Conservation (phyloP, 1,284 basidiomycete species). For the Agaricales sp. region DNA sequence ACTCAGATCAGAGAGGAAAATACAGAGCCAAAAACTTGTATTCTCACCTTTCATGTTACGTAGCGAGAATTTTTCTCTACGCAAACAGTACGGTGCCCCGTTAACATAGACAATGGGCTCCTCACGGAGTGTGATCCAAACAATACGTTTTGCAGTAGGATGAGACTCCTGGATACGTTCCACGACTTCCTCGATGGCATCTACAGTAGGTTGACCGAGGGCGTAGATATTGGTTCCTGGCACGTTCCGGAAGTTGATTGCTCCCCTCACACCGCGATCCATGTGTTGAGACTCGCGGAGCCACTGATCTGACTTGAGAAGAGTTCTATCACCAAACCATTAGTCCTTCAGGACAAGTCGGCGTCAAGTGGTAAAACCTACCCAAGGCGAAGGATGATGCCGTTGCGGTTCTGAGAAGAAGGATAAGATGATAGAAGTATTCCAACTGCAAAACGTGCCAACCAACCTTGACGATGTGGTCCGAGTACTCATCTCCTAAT, state of each 20-base stretch:
- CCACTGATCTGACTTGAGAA: conserved; percentile 92
- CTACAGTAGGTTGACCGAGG: conserved; percentile 86
- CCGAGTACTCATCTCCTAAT: conserved; percentile 89
- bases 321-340: conserved; percentile 39
- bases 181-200: conserved; percentile 84
- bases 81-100: conserved; percentile 71
- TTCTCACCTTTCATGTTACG: conserved; percentile 75
- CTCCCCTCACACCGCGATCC: conserved; percentile 73
- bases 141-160: conserved; percentile 51
- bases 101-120: conserved; percentile 96
- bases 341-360: conserved; percentile 3
- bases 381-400: conserved; percentile 87
- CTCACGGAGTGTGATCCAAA: conserved; percentile 91
- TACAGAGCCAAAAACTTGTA: background rate
- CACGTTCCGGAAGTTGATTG: conserved; percentile 90
- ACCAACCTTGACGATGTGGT: conserved; percentile 78
- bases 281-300: conserved; percentile 56
- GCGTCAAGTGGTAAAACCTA: conserved; percentile 21
- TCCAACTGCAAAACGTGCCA: background rate
- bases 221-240: conserved; percentile 82
- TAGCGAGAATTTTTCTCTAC: conserved; percentile 71
- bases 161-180: conserved; percentile 54
- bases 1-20: conserved; percentile 6
- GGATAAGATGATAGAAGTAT: conserved; percentile 6
- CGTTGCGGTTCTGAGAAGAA: conserved; percentile 65